Percentiles rank a stretch among this genome's conserved stretches.
Evolutionary conservation across 768 basidiomycete genomes (phyloP).

Genomic region (Kwoniella botswanensis): DNA sequence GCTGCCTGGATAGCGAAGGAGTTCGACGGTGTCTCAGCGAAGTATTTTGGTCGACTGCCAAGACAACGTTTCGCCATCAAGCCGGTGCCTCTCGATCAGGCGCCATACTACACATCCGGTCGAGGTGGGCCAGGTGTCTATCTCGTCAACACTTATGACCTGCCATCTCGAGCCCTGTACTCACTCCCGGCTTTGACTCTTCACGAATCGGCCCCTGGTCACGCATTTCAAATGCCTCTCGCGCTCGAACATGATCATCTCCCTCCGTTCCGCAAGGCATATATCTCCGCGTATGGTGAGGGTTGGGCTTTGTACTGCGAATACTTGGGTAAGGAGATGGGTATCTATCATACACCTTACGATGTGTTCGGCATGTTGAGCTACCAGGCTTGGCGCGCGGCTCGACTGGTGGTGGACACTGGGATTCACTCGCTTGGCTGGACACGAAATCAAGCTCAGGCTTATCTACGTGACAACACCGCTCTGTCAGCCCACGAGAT

Average conservation of each 20-base stretch:
- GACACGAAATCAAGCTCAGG: constrained; percentile 16
- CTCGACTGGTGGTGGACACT: constrained; percentile 22
- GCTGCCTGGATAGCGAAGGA: constrained; percentile 31
- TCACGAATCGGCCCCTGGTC: constrained; percentile 26
- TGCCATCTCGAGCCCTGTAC: constrained; percentile 23
- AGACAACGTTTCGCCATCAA: constrained; percentile 26
- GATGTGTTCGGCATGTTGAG: constrained; percentile 26
- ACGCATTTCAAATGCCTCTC: constrained; percentile 18
- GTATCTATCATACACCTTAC: constrained; percentile 20
- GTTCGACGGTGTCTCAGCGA: constrained; percentile 25
- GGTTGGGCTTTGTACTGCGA: constrained; percentile 27
- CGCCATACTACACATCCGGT: constrained; percentile 27
- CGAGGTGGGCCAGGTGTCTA: constrained; percentile 28
- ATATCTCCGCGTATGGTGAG: constrained; percentile 25
- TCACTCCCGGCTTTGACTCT: constrained; percentile 25
- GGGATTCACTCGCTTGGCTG: constrained; percentile 22
- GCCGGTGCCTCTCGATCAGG: constrained; percentile 21
- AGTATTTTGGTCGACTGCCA: constrained; percentile 26
- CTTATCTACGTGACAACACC: constrained; percentile 19
- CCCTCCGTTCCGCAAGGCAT: constrained; percentile 16
- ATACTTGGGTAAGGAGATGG: constrained; percentile 23
- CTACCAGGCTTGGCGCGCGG: constrained; percentile 27
- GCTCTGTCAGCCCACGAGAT: constrained; percentile 21
- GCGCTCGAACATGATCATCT: constrained; percentile 8
- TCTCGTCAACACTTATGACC: constrained; percentile 28